A percentile compares a stretch with the other conserved stretches of the same genome.
phyloP scores from a whole-genome alignment of 768 basidiomycete genomes.

The Cystofilobasidium ferigula region DNA sequence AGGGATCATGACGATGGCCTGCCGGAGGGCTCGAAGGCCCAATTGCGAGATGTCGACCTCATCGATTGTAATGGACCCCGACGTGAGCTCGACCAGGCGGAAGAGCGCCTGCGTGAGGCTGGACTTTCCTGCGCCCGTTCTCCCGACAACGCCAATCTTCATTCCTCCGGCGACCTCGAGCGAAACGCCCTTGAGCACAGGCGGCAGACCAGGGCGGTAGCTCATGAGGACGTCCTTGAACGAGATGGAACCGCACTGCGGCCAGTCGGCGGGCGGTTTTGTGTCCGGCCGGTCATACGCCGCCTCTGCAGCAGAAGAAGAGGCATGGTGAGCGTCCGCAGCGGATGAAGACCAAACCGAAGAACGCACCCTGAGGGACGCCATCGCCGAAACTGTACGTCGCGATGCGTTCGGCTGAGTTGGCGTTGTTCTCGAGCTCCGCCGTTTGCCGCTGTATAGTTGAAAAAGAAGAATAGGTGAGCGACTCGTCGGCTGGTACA shows the following conservation, averaged over 20 bases:
- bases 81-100: slow-evolving; percentile 53
- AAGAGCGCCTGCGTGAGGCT: slow-evolving; percentile 74
- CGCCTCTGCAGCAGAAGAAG: slow-evolving; percentile 42
- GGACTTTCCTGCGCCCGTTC: slow-evolving; percentile 77
- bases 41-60: slow-evolving; percentile 73
- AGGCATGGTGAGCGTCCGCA: not conserved
- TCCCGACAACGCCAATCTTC: slow-evolving; percentile 55
- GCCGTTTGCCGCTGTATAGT: slow-evolving; percentile 16
- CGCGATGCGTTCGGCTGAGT: slow-evolving; percentile 9
- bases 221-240: slow-evolving; percentile 50
- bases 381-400: slow-evolving; percentile 8
- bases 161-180: slow-evolving; percentile 64
- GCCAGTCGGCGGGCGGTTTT: slow-evolving; percentile 60
- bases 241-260: slow-evolving; percentile 52
- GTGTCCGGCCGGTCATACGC: slow-evolving; percentile 41
- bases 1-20: slow-evolving; percentile 33
- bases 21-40: slow-evolving; percentile 57
- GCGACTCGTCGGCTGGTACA: too few relatives aligned
- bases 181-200: slow-evolving; percentile 68
- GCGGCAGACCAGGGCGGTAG: slow-evolving; percentile 75
- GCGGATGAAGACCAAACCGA: not conserved
- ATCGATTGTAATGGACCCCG: slow-evolving; percentile 67
- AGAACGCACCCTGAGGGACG: slow-evolving; percentile 1
- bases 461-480: too few relatives aligned
- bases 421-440: slow-evolving; percentile 3